These are phyloP conservation scores for Tritrichomonas foetus DNA, from an alignment of 208 protist genomes.

Conservation along the genomic window DNA sequence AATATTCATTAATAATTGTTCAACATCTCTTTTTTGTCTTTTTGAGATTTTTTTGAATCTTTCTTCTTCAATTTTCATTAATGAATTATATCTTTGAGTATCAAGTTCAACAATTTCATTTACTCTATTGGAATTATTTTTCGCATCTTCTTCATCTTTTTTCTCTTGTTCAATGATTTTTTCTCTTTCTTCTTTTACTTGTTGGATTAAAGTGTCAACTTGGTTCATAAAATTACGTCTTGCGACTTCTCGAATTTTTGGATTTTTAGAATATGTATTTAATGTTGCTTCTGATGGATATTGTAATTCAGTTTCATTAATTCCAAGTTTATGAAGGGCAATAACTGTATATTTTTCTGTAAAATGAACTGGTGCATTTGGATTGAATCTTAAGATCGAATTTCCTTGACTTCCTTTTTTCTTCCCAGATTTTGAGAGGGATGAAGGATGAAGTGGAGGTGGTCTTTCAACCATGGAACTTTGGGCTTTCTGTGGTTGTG, in stretches of 20 bases:
- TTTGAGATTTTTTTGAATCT: not conserved
- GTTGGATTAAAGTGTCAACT: not conserved
- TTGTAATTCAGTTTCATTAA: not conserved
- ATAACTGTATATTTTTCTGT: not conserved
- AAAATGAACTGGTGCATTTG: not conserved
- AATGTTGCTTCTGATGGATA: not conserved
- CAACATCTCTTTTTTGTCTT: not conserved
- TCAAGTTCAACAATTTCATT: not conserved
- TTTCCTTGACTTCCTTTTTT: not conserved
- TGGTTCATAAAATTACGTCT: not conserved
- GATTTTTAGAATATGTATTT: constrained; percentile 9
- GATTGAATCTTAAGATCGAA: not conserved
- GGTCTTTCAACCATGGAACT: not conserved
- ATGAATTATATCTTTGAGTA: not conserved
- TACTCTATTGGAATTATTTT: no score
- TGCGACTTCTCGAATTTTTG: constrained; percentile 33
- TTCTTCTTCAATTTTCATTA: not conserved
- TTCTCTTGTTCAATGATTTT: not conserved
- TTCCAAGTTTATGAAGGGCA: not conserved
- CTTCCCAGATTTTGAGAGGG: not conserved
- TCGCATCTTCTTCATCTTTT: not conserved
- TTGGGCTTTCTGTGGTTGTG: not conserved
- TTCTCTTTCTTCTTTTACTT: not conserved
- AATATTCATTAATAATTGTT: not conserved
- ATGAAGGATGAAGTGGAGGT: not conserved